A percentile compares a stretch with the other conserved stretches of the same genome.
Conservation (phyloP, 257 asterid species). For the Scutellaria galericulata region DNA sequence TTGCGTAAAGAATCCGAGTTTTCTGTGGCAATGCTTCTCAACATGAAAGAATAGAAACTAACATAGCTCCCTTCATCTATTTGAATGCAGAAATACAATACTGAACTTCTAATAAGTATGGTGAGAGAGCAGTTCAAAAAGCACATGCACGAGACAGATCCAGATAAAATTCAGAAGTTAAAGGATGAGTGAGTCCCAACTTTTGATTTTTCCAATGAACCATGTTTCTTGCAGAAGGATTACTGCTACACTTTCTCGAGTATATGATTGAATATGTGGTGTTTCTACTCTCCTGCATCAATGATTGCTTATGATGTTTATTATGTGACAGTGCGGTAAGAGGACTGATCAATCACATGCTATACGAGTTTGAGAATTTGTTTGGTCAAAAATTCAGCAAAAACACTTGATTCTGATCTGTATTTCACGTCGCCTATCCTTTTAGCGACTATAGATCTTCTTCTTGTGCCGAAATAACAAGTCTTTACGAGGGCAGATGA, state of each 20-base stretch:
- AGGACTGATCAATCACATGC: slow-evolving; percentile 93
- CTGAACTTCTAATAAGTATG: slow-evolving; percentile 74
- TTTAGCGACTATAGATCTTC: not conserved
- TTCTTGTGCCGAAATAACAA: not conserved
- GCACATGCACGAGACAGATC: slow-evolving; percentile 88
- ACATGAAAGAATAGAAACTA: slow-evolving; percentile 21
- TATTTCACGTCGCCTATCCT: not conserved
- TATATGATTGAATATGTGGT: not conserved
- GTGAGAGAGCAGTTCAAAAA: slow-evolving; percentile 85
- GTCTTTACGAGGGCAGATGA: not conserved
- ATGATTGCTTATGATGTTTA: slow-evolving; percentile 14
- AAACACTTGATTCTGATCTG: slow-evolving; percentile 42
- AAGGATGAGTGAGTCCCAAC: slow-evolving; percentile 77
- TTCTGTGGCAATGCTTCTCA: not conserved
- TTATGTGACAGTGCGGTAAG: slow-evolving; percentile 78
- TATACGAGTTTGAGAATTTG: slow-evolving; percentile 73
- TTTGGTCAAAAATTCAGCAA: slow-evolving; percentile 75
- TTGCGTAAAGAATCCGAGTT: not conserved
- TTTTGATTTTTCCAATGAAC: not conserved
- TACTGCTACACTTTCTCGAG: not conserved
- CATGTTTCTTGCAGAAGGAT: no score
- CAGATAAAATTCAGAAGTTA: slow-evolving; percentile 78
- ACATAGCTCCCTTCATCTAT: slow-evolving; percentile 27
- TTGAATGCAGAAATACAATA: slow-evolving; percentile 73
- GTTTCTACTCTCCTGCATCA: not conserved